Base-by-base conservation (phyloP, 75 land plant genomes). In the Picea glauca region DNA sequence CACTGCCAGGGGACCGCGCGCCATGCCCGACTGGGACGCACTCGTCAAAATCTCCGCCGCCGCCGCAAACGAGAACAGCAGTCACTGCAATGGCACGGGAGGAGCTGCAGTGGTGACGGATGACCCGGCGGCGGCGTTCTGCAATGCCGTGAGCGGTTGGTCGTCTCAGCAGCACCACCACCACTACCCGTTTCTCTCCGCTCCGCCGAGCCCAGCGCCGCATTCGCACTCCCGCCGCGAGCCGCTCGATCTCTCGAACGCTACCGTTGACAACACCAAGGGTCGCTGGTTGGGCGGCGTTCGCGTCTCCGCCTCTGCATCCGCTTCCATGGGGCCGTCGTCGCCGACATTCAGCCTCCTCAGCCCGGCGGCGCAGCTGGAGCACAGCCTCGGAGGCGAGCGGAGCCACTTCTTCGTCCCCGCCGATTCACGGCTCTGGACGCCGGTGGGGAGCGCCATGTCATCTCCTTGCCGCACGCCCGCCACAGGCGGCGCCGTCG, bases 301-400 rank as follows among this genome's bases (percentile, higher is more conserved):
- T 12, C 91, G 73, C 13, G 73, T 83, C 57, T 86, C 88, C 1
- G 75, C 88, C 32, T 20, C 35, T 50, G 79, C 82, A 50, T 50
- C 56, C 11, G 43, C 67, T 15, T 63, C 79, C 4, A 68, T 68
- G 65, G 90, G 86, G 12, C 83, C 92, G 13, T 65, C 92, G 11
- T 92, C 92, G 3, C 94, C 94, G 5, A 88, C 94, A 33, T 90
- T 86, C 78, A 90, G 87, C 81, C 88, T 92, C 26, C 88, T 92
- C 15, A 64, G 88, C n/a, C 79, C 81, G 15, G 78, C 78, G 1
- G 80, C 60, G 15, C 40, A 56, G 31, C 58, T 72, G 4, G 60
- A 79, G 54, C 60, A 73, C 40, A 74, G 26, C 40, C 66, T 56
- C 35, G 74, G 26, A 4, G 54, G 31, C 1, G 58, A 72, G 76